A percentile compares a stretch with the other conserved stretches of the same genome.
These are phyloP conservation scores for Aphanomyces invadans DNA, from an alignment of 352 stramenopile species.

Conservation along the genomic window DNA sequence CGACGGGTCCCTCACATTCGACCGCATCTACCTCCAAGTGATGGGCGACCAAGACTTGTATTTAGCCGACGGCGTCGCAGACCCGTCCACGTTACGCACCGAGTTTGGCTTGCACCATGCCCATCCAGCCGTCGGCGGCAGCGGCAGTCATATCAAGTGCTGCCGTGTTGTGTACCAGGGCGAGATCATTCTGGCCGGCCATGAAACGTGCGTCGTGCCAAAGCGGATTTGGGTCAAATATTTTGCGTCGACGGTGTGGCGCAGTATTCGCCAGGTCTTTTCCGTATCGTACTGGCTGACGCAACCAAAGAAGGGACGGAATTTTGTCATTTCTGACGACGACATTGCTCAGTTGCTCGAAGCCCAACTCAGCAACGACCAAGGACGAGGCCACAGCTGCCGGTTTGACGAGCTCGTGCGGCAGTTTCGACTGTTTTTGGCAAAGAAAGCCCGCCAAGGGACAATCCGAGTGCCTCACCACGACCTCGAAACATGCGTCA, in stretches of 20 bases:
- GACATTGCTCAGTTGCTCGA: constrained; percentile 60
- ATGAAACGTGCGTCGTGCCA: constrained; percentile 53
- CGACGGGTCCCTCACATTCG: constrained; percentile 66
- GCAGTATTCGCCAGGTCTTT: constrained; percentile 36
- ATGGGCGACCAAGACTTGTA: constrained; percentile 54
- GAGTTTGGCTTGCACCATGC: constrained; percentile 48
- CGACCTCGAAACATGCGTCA: constrained; percentile 54
- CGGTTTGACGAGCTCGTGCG: constrained; percentile 72
- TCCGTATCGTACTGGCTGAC: constrained; percentile 32
- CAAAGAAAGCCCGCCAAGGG: constrained; percentile 60
- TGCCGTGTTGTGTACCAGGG: constrained; percentile 70
- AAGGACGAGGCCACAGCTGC: constrained; percentile 61
- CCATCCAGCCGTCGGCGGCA: constrained; percentile 35
- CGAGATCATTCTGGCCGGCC: constrained; percentile 57
- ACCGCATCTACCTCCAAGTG: constrained; percentile 70
- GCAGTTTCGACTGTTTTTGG: constrained; percentile 76
- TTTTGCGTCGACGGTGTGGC: constrained; percentile 45
- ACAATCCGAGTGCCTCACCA: constrained; percentile 43
- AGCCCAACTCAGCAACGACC: constrained; percentile 41
- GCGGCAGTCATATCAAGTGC: constrained; percentile 47
- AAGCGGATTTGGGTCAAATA: constrained; percentile 50
- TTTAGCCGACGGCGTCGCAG: constrained; percentile 29
- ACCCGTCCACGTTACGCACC: neutral
- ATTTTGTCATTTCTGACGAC: constrained; percentile 50
- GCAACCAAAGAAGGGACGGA: constrained; percentile 29